Evolutionary conservation across 2,329 filamentous ascomycete genomes (phyloP).

Genomic region (Shiraia bambusicola): DNA sequence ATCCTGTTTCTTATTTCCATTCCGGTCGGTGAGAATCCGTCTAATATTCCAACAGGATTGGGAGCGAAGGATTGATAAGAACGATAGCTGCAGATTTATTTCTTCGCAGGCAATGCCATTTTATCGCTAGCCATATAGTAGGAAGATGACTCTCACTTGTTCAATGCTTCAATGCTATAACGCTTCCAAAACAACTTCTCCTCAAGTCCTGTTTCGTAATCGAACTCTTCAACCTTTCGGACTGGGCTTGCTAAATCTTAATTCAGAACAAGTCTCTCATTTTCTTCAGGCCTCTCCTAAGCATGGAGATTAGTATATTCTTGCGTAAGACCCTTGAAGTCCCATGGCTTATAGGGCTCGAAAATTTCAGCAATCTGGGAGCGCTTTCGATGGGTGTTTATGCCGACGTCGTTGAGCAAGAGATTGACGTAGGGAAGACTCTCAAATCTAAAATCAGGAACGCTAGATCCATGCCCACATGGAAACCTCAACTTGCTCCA

Average conservation of each 20-base stretch:
- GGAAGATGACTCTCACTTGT: too few relatives aligned
- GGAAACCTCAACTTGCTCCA: conserved; percentile 72
- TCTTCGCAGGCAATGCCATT: too few relatives aligned
- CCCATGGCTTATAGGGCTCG: conserved; percentile 57
- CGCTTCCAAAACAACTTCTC: too few relatives aligned
- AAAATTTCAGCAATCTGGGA: conserved; percentile 55
- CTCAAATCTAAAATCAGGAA: conserved; percentile 73
- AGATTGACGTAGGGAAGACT: conserved; percentile 70
- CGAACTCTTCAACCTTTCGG: too few relatives aligned
- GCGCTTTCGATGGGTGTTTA: conserved; percentile 58
- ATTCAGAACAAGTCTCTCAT: background rate
- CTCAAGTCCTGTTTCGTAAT: too few relatives aligned
- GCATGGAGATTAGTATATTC: conserved; percentile 48
- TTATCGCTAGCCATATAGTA: too few relatives aligned
- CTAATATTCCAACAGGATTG: too few relatives aligned
- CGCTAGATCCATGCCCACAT: conserved; percentile 60
- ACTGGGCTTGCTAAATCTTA: background rate
- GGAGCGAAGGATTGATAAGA: too few relatives aligned
- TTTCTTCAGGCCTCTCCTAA: background rate
- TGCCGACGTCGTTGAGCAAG: conserved; percentile 64
- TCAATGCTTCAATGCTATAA: too few relatives aligned
- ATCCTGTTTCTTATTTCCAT: too few relatives aligned
- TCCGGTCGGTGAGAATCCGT: too few relatives aligned
- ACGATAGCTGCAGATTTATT: too few relatives aligned
- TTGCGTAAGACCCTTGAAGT: conserved; percentile 56